Conservation (phyloP, 2,329 filamentous ascomycete genomes). For the Rasamsonia emersonii region DNA sequence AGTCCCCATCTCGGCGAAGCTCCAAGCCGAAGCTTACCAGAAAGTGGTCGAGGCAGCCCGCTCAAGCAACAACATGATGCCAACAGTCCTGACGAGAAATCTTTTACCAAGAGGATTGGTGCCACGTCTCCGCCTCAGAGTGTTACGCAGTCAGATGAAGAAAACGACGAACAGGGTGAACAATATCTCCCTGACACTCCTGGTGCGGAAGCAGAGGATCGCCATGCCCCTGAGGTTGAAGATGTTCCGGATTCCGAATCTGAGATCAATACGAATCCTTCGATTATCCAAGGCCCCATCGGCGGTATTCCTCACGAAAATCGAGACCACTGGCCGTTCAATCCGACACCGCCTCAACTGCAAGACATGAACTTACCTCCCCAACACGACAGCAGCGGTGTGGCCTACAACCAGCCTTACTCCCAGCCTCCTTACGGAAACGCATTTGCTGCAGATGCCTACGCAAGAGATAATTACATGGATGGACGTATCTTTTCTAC, state of each 20-base stretch:
- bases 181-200: conserved; percentile 56
- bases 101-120: conserved; percentile 30
- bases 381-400: conserved; percentile 7
- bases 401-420: conserved; percentile 52
- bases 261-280: conserved; percentile 77
- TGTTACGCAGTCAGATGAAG: conserved; percentile 37
- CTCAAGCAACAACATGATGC: conserved; percentile 35
- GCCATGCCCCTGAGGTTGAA: conserved; percentile 71
- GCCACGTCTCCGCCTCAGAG: conserved; percentile 48
- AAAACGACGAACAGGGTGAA: conserved; percentile 30
- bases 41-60: conserved; percentile 33
- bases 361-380: conserved; percentile 32
- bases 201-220: conserved; percentile 57
- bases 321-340: conserved; percentile 48
- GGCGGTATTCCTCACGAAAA: conserved; percentile 45
- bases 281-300: conserved; percentile 66
- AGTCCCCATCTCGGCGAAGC: conserved; percentile 18
- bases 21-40: conserved; percentile 14
- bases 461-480: conserved; percentile 25
- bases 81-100: conserved; percentile 28
- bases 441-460: conserved; percentile 29
- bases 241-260: conserved; percentile 47
- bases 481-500: conserved; percentile 36
- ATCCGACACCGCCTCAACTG: conserved; percentile 45
- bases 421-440: conserved; percentile 43